Conservation (phyloP, 2,329 filamentous ascomycete species). For the Gnomoniopsis sp. region DNA sequence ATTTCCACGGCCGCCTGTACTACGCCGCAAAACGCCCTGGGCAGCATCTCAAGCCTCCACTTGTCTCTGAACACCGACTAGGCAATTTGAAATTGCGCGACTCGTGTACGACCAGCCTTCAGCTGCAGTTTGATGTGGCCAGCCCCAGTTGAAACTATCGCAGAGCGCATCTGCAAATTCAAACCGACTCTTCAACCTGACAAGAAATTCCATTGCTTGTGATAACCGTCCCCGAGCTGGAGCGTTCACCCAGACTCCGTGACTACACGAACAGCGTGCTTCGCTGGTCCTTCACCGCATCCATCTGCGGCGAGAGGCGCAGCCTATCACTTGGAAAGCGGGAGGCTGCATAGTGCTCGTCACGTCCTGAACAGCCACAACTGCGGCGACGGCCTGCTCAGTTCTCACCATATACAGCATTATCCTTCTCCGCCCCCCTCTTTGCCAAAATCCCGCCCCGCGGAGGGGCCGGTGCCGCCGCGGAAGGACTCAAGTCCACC, state of each 20-base stretch:
- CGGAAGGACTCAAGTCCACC: neutral
- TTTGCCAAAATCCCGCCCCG: neutral
- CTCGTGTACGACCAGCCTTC: conserved; percentile 12
- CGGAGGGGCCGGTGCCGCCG: neutral
- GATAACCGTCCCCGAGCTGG: neutral
- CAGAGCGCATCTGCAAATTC: neutral
- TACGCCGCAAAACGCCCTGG: conserved; percentile 7
- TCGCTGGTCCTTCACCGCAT: neutral
- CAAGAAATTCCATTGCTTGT: neutral
- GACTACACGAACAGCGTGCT: neutral
- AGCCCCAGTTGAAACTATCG: neutral
- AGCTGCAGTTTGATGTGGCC: conserved; percentile 5
- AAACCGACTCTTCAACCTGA: neutral
- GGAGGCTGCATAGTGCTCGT: neutral
- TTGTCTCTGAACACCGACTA: conserved; percentile 15
- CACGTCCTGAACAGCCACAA: conserved; percentile 9
- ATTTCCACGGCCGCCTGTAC: conserved; percentile 14
- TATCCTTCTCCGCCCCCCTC: conserved; percentile 1
- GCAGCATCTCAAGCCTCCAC: conserved; percentile 7
- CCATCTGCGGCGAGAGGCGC: neutral
- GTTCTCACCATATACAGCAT: conserved; percentile 1
- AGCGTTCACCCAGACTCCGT: neutral
- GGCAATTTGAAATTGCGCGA: conserved; percentile 16
- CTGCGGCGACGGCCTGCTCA: neutral
- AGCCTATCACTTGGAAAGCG: too few species aligned